These are phyloP conservation scores for Ustilago sp. DNA, from an alignment of 1,284 basidiomycete species.

Conservation along the genomic window DNA sequence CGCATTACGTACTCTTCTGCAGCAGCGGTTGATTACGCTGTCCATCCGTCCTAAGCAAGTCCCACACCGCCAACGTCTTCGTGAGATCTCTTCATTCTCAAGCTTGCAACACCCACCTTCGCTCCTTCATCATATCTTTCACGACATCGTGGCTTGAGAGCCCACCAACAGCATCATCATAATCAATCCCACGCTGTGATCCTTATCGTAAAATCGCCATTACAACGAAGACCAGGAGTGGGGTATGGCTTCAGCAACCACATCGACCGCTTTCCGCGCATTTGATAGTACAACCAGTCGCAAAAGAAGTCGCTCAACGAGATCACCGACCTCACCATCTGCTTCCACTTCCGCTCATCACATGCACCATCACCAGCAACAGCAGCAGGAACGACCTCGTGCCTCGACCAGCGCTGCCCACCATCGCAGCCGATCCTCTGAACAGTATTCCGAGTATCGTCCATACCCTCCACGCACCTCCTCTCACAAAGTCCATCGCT, in stretches of 20 bases:
- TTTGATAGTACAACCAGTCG: neutral
- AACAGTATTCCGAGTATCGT: neutral
- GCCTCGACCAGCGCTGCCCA: neutral
- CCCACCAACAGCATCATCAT: neutral
- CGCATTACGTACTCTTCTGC: neutral
- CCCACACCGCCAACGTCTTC: neutral
- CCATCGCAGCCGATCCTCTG: neutral
- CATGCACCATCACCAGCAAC: neutral
- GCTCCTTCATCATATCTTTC: neutral
- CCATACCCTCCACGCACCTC: neutral
- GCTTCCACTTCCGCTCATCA: neutral
- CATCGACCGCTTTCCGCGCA: conserved; percentile 7
- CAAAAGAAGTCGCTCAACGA: neutral
- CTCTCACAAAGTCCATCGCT: neutral
- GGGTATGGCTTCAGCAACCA: conserved; percentile 19
- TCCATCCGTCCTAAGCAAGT: neutral
- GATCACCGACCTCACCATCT: conserved; percentile 2
- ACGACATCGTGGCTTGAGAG: neutral
- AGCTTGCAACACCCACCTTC: neutral
- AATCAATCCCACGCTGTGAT: neutral
- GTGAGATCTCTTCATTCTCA: neutral
- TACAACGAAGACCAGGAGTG: neutral
- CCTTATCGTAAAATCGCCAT: neutral
- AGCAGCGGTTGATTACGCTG: neutral
- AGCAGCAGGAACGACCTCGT: neutral